Base-by-base conservation (phyloP, 2,329 filamentous ascomycete species). In the Didymella segeticola region DNA sequence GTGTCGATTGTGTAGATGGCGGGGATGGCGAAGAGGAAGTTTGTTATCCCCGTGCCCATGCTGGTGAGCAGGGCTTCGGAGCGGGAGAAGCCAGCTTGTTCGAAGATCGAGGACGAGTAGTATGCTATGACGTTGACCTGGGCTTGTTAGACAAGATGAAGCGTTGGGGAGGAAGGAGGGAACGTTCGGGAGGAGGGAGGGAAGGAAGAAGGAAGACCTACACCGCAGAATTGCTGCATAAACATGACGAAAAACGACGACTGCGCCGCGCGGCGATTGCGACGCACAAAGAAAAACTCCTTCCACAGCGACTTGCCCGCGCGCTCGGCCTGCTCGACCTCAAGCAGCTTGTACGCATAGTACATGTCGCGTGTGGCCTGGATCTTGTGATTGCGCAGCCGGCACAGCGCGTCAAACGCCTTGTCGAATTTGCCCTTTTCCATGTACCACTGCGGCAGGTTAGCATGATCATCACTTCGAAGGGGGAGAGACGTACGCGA, bases 281-380 rank as follows among this genome's bases (percentile, higher is more conserved):
- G 63, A 5, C 68, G 64, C 15, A 73, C 68, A 1, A 50, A 41
- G 60, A 75, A 70, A 47, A 73, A 68, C 15, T 75, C 72, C 23
- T 64, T 70, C 45, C 69, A 69, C 1, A 66, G 39, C 55, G 51
- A 75, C 41, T 57, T 66, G 55, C 59, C 73, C 11, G 61, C 74
- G 52, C 66, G 74, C 30, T 71, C 62, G 29, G 63, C 69, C 11
- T 66, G 68, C 63, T 71, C 76, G 43, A 67, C 72, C 61, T 68
- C 71, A 56, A 67, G 72, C 46, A 74, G 60, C 37, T 70, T 68
- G 36, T 69, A 67, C 2, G 70, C 71, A 62, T 85, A 84, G 74
- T 83, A 86, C 59, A 81, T 77, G 56, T 85, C 83, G 30, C 83
- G 73, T 0, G 82, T 82, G 2, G 82, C 83, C 55, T 84, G 81